Evolutionary conservation across 352 stramenopile species (phyloP).

Genomic region (Phytopythium chamaehyphon): DNA sequence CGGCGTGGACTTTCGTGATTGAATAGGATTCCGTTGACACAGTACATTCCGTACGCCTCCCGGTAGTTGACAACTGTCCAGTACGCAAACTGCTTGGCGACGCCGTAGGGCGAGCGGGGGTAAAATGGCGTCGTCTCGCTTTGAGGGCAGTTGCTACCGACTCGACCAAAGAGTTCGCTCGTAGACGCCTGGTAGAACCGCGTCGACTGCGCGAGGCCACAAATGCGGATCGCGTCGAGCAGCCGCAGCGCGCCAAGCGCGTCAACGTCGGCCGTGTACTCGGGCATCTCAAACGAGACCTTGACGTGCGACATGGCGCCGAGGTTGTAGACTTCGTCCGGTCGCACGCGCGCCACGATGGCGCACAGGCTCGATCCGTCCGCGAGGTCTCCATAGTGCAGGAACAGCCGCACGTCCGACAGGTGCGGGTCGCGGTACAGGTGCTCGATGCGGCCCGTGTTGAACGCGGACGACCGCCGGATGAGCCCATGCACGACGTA

Average conservation of each 20-base stretch:
- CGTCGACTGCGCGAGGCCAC: conserved; percentile 66
- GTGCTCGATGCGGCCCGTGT: conserved; percentile 98
- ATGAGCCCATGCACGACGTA: conserved; percentile 96
- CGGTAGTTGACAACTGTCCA: conserved; percentile 99
- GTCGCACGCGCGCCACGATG: conserved; percentile 94
- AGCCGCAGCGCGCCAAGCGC: conserved; percentile 95
- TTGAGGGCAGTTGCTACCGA: conserved; percentile 92
- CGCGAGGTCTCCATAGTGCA: conserved; percentile 99
- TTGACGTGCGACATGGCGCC: conserved; percentile 99
- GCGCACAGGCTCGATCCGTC: conserved; percentile 96
- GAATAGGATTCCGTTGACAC: conserved; percentile 98
- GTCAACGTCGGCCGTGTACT: conserved; percentile 99
- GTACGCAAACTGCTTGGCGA: conserved; percentile 98
- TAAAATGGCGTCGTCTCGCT: conserved; percentile 98
- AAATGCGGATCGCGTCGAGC: conserved; percentile 96
- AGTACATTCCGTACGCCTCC: conserved; percentile 94
- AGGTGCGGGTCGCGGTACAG: conserved; percentile 95
- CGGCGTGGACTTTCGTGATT: conserved; percentile 98
- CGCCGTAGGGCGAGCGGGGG: conserved; percentile 96
- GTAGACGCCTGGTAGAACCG: conserved; percentile 98
- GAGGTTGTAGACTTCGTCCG: conserved; percentile 99
- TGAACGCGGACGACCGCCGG: conserved; percentile 97
- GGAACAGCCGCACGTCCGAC: conserved; percentile 92
- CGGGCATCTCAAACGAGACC: conserved; percentile 99
- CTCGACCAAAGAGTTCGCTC: conserved; percentile 98